Base-by-base conservation (phyloP, 345 rosid genomes). In the Ricinus communis region DNA sequence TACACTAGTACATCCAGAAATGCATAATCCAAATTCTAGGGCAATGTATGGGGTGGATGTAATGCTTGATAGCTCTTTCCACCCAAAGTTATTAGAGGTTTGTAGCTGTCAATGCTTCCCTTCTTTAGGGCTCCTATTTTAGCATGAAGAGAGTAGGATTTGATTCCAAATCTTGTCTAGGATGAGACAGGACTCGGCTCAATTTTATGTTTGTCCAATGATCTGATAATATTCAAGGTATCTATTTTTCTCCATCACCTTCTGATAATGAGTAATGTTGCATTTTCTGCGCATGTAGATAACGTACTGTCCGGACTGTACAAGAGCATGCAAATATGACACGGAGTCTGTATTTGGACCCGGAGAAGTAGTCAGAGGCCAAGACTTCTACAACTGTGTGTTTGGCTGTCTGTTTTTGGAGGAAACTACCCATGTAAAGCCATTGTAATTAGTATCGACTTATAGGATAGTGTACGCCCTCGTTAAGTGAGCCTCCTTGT, bases 231-330 rank as follows among this genome's bases (percentile, higher is more conserved):
- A 10, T 41, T n/a, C 7, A 50, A 27, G 58, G 28, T 13, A 13
- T 19, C n/a, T n/a, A n/a, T n/a, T n/a, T 43, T 22, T 14, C 54
- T 41, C 1, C 16, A 1, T 14, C 19, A 16, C 30, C 9, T 11
- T 13, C 16, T 33, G 58, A n/a, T 40, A 12, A 21, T 22, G 13
- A 38, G 1, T 3, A 19, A 0, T 12, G 31, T 18, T 21, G 18
- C 14, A 9, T 41, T 69, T 71, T 57, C 30, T 65, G 38, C 22
- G 1, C n/a, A 12, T 79, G 77, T 55, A 92, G 99, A 92, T 90
- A 28, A 92, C 97, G 2, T 95, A 87, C 79, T 95, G 97, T 76
- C 99, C 97, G 18, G 99, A 91, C 79, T 92, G 97, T 74, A 82
- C 83, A 74, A 85, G 96, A 79, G 97, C 94, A n/a, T 92, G 97